Base-by-base conservation (phyloP, 2,329 filamentous ascomycete species). In the Cercospora sp. region DNA sequence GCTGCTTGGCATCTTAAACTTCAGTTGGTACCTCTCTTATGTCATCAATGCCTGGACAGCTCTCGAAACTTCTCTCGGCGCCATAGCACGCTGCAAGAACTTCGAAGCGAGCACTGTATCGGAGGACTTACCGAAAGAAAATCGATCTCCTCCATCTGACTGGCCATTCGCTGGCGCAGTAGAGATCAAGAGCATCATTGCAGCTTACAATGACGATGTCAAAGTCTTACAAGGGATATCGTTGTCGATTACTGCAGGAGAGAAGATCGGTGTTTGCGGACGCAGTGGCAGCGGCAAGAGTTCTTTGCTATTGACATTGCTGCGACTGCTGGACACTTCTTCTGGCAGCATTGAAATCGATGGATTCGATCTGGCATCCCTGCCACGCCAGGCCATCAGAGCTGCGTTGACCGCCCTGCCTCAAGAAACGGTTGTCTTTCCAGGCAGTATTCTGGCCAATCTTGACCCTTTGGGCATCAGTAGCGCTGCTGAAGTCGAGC, bases 161-260 rank as follows among this genome's bases (percentile, higher is more conserved):
- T 95, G 92, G 92, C 92, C 92, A 0, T 87, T 86, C 0, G 86
- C 91, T 70, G 92, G 92, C 5, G 83, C 85, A 10, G 84, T 96
- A 53, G 89, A 93, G 72, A 87, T 94, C n/a, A 80, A 88, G 18
- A 85, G 92, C 66, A 84, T 96, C 0, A 62, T 67, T 42, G 75
- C 75, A 20, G 65, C 72, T 7, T 76, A 76, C 62, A 68, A 68
- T 7, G 39, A 33, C n/a, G 68, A 73, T 36, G 75, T 78, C 18
- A 75, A 76, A 7, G 82, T 84, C 2, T 77, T 86, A 61, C 77
- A 80, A n/a, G 73, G 82, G 20, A 76, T 87, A 39, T 83, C 78
- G 9, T 72, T 88, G 1, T 77, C 78, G 5, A 81, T 87, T 53
- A 65, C 77, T 5, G 72, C 83, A 0, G 85, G 85, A 7, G 79